These are phyloP conservation scores for Ogataea trehaloabstinens DNA, from an alignment of 805 yeast species.

Conservation along the genomic window DNA sequence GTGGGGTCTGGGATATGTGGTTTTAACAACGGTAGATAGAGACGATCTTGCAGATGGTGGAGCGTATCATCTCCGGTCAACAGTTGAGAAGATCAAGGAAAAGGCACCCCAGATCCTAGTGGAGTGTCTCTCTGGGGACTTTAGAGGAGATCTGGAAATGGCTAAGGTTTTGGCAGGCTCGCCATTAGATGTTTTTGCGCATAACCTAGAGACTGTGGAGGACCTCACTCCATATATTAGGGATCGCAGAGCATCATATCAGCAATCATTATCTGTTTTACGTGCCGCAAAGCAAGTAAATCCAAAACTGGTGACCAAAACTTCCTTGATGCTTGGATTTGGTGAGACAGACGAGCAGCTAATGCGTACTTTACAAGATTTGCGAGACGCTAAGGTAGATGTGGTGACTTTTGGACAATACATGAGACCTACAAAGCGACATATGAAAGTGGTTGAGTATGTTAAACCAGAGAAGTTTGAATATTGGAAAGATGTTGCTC, in stretches of 20 bases:
- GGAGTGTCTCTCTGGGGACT: conserved; percentile 93
- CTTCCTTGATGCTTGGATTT: conserved; percentile 93
- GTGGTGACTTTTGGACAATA: conserved; percentile 98
- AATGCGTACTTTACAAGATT: conserved; percentile 67
- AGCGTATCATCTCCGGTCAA: conserved; percentile 82
- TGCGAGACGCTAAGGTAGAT: conserved; percentile 77
- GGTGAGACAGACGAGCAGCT: conserved; percentile 95
- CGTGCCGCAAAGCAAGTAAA: conserved; percentile 75
- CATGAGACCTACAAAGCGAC: conserved; percentile 98
- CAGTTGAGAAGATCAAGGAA: conserved; percentile 77
- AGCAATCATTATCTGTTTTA: conserved; percentile 80
- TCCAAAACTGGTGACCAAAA: conserved; percentile 80
- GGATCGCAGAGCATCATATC: conserved; percentile 94
- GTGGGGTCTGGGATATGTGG: conserved; percentile 99
- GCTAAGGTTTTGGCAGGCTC: conserved; percentile 77
- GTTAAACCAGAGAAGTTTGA: conserved; percentile 93
- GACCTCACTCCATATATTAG: conserved; percentile 91
- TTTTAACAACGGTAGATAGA: conserved; percentile 94
- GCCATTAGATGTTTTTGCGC: conserved; percentile 95
- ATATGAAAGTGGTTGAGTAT: conserved; percentile 96
- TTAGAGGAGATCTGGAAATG: conserved; percentile 83
- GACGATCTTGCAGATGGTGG: conserved; percentile 96
- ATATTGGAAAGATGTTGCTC: conserved; percentile 83
- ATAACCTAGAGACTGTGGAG: conserved; percentile 95
- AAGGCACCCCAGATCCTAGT: conserved; percentile 91